A percentile compares a stretch with the other conserved stretches of the same genome.
Evolutionary conservation across 148 eudicot genomes (phyloP).

Genomic region (Bassia scoparia): DNA sequence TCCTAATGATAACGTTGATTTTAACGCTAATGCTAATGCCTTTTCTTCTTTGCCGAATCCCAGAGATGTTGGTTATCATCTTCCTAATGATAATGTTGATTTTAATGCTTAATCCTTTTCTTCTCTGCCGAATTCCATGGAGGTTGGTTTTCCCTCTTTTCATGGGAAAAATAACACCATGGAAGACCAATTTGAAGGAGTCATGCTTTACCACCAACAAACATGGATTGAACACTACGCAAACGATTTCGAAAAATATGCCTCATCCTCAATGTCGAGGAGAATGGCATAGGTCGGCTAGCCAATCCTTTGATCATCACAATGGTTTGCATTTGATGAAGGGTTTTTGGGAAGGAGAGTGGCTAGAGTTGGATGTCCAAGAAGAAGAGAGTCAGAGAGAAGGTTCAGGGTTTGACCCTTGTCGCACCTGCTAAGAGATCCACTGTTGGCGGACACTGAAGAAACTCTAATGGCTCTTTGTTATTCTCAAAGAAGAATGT

Average conservation of each 20-base stretch:
- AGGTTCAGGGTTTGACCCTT: too few relatives aligned
- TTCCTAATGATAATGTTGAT: too few relatives aligned
- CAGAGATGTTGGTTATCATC: background rate
- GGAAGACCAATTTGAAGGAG: slow-evolving; percentile 5
- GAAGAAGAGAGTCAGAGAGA: too few relatives aligned
- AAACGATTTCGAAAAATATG: background rate
- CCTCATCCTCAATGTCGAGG: background rate
- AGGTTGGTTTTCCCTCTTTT: background rate
- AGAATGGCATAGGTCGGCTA: background rate
- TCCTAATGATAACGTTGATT: too few relatives aligned
- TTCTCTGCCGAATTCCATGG: background rate
- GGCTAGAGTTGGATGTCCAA: background rate
- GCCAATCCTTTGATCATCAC: background rate
- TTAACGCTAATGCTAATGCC: background rate
- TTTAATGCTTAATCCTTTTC: background rate
- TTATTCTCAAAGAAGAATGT: too few relatives aligned
- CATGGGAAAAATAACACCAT: slow-evolving; percentile 8
- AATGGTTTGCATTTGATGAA: background rate
- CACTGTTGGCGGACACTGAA: too few relatives aligned
- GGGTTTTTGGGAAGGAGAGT: background rate
- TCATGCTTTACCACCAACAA: background rate
- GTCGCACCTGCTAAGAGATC: too few relatives aligned
- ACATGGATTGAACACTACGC: background rate
- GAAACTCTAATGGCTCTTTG: too few relatives aligned
- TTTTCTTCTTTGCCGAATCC: background rate